phyloP scores from a whole-genome alignment of 2,329 filamentous ascomycete genomes.

The Botrytis deweyae region DNA sequence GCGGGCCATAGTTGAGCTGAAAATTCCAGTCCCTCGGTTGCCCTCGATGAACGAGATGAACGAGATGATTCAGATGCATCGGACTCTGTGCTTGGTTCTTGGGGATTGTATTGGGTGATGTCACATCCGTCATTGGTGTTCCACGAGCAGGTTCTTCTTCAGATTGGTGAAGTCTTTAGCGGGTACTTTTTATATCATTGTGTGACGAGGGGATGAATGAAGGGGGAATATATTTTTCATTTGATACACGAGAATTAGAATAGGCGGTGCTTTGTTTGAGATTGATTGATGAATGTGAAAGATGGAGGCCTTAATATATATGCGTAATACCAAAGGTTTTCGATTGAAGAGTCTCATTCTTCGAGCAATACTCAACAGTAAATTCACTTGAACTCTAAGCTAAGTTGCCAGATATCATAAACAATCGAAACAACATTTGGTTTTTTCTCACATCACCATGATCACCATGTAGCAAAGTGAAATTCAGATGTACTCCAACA shows the following conservation, averaged over 20 bases:
- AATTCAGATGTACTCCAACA: not conserved
- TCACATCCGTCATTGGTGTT: too few relatives aligned
- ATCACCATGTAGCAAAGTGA: not conserved
- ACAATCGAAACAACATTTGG: not conserved
- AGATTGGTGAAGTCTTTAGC: not conserved
- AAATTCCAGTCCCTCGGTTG: not conserved
- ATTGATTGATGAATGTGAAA: not conserved
- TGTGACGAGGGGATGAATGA: not conserved
- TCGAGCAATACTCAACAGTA: too few relatives aligned
- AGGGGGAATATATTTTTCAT: not conserved
- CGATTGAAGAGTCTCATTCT: not conserved
- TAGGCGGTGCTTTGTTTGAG: not conserved
- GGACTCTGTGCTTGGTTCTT: not conserved
- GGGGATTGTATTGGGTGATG: not conserved
- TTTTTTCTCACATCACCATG: not conserved
- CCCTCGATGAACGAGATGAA: not conserved
- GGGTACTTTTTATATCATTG: not conserved
- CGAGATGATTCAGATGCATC: not conserved
- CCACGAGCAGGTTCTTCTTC: too few relatives aligned
- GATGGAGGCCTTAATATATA: fast-evolving
- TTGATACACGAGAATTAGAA: not conserved
- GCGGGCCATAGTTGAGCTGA: not conserved
- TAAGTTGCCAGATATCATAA: not conserved
- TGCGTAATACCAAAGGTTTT: not conserved
- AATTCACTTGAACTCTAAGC: not conserved